Conservation (phyloP, 495 filamentous ascomycete species). For the Aspergillus nanangensis region DNA sequence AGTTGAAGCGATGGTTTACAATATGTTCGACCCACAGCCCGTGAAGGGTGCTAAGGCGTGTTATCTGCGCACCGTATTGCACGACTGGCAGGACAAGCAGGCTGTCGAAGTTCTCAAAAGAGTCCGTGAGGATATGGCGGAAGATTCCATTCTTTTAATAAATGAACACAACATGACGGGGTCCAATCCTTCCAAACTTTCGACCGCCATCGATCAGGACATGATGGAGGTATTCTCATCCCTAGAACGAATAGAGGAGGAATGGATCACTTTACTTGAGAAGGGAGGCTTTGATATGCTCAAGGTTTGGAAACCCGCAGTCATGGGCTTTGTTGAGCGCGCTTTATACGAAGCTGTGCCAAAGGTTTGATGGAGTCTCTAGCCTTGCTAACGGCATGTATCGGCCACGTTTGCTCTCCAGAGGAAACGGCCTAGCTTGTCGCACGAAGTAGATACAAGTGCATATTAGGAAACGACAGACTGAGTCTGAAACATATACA, state of each 20-base stretch:
- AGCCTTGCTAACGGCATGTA: too few species aligned
- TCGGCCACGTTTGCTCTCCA: too few species aligned
- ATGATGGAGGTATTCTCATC: constrained; percentile 31
- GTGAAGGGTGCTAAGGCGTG: constrained; percentile 28
- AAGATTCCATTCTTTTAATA: constrained; percentile 38
- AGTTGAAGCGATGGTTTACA: constrained; percentile 30
- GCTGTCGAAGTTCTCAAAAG: constrained; percentile 29
- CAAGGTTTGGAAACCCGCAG: too few species aligned
- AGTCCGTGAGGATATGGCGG: constrained; percentile 34
- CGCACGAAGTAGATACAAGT: too few species aligned
- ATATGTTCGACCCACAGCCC: constrained; percentile 46
- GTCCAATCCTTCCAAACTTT: constrained; percentile 23
- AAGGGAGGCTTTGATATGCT: constrained; percentile 55
- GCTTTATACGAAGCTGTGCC: too few species aligned
- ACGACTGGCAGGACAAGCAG: constrained; percentile 43
- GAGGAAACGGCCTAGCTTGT: too few species aligned
- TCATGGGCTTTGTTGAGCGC: too few species aligned
- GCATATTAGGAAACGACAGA: too few species aligned
- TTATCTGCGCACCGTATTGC: constrained; percentile 33
- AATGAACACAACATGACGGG: constrained; percentile 44
- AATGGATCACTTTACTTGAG: constrained; percentile 27
- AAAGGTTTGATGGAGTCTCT: too few species aligned
- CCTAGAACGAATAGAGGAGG: constrained; percentile 25
- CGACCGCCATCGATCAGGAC: constrained; percentile 32
- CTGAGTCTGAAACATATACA: too few species aligned